These are phyloP conservation scores for Cadophora sp. DNA, from an alignment of 2,329 filamentous ascomycete species.

Conservation along the genomic window DNA sequence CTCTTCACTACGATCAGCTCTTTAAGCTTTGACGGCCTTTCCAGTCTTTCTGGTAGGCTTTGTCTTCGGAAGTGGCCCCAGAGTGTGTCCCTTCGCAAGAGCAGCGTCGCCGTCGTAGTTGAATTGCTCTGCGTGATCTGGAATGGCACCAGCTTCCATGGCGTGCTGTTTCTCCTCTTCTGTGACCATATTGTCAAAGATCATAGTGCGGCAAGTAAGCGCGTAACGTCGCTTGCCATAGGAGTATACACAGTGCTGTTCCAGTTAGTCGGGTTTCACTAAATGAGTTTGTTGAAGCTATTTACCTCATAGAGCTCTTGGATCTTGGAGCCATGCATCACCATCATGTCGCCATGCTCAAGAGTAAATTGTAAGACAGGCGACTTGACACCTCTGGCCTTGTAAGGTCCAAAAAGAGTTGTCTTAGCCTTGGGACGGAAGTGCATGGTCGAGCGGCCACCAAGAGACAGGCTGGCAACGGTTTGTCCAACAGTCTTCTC, in stretches of 20 bases:
- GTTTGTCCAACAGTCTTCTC: constrained; percentile 67
- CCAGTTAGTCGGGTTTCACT: constrained; percentile 33
- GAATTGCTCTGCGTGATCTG: constrained; percentile 40
- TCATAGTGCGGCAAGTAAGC: constrained; percentile 60
- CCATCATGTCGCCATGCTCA: constrained; percentile 67
- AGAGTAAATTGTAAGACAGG: constrained; percentile 51
- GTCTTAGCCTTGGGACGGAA: constrained; percentile 59
- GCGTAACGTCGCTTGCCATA: constrained; percentile 60
- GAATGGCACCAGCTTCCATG: constrained; percentile 45
- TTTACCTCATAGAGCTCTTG: constrained; percentile 63
- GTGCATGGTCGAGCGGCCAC: constrained; percentile 62
- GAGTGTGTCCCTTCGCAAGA: background rate
- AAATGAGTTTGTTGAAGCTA: background rate
- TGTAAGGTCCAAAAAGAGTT: constrained; percentile 29
- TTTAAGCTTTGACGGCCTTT: background rate
- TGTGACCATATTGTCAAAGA: constrained; percentile 49
- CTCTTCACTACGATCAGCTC: no score
- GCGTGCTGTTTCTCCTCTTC: constrained; percentile 40
- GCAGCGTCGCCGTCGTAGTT: constrained; percentile 43
- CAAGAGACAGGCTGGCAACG: constrained; percentile 67
- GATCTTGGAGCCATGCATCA: constrained; percentile 67
- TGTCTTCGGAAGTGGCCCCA: background rate
- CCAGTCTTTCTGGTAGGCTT: background rate
- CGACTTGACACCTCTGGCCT: constrained; percentile 32
- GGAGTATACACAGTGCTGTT: constrained; percentile 58